phyloP scores from a whole-genome alignment of 2,329 filamentous ascomycete genomes.

The Xylariaceae sp. region DNA sequence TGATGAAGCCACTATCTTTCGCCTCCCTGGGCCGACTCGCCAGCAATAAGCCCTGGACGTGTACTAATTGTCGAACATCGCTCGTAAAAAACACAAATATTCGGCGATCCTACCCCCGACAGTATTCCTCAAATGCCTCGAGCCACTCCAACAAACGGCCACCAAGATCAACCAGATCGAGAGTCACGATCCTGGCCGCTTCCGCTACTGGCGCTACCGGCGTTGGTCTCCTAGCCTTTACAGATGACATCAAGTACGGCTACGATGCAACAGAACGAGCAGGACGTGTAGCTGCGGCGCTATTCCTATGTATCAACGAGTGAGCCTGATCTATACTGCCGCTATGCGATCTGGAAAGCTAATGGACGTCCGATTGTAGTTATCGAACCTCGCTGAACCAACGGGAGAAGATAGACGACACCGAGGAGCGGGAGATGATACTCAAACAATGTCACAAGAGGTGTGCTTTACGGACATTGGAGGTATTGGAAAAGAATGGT shows the following conservation, averaged over 20 bases:
- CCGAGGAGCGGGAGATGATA: slow-evolving; percentile 60
- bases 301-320: slow-evolving; percentile 87
- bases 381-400: slow-evolving; percentile 82
- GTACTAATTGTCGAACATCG: slow-evolving; percentile 42
- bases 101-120: slow-evolving; percentile 19
- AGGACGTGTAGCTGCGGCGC: slow-evolving; percentile 69
- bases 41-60: slow-evolving; percentile 43
- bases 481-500: slow-evolving; percentile 89
- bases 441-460: slow-evolving; percentile 85
- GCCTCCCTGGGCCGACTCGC: slow-evolving; percentile 35
- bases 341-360: slow-evolving; percentile 1
- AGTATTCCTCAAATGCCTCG: slow-evolving; percentile 22
- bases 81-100: slow-evolving; percentile 31
- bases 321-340: slow-evolving; percentile 35
- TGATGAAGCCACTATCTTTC: slow-evolving; percentile 41
- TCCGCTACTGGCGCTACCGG: slow-evolving; percentile 48
- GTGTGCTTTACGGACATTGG: slow-evolving; percentile 83
- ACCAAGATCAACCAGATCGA: slow-evolving; percentile 18
- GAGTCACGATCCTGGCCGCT: slow-evolving; percentile 41
- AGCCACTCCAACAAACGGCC: slow-evolving; percentile 17
- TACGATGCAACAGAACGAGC: slow-evolving; percentile 74
- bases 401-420: slow-evolving; percentile 57
- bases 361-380: slow-evolving; percentile 42
- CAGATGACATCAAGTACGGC: slow-evolving; percentile 69
- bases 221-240: slow-evolving; percentile 50